Percentiles rank a stretch among this genome's conserved stretches.
Conservation (phyloP, 1,284 basidiomycete species). For the Veloboletus limbatus region DNA sequence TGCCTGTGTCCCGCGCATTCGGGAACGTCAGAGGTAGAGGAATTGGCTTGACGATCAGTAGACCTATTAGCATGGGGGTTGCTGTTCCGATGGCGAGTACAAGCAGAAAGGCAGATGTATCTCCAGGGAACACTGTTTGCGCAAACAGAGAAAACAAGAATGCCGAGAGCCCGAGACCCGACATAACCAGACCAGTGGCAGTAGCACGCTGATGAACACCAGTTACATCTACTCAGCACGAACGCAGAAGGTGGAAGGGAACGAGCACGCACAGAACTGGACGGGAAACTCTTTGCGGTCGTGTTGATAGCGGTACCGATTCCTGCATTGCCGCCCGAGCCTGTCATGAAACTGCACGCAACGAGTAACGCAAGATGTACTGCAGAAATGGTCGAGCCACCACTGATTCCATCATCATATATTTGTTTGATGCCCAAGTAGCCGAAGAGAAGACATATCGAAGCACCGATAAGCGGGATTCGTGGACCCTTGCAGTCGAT, state of each 20-base stretch:
- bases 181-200: constrained; percentile 70
- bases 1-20: background rate
- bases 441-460: constrained; percentile 53
- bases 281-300: constrained; percentile 65
- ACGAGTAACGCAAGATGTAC: constrained; percentile 44
- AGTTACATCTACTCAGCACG: background rate
- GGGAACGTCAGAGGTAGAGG: constrained; percentile 40
- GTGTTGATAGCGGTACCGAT: constrained; percentile 55
- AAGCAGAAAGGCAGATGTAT: constrained; percentile 67
- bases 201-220: constrained; percentile 54
- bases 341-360: constrained; percentile 54
- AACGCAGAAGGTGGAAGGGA: background rate
- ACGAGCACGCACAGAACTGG: constrained; percentile 41
- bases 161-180: constrained; percentile 82
- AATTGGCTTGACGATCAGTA: constrained; percentile 59
- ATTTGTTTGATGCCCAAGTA: constrained; percentile 66
- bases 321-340: constrained; percentile 60
- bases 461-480: constrained; percentile 47
- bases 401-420: constrained; percentile 49
- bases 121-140: constrained; percentile 63
- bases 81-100: constrained; percentile 71
- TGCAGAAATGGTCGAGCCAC: constrained; percentile 16
- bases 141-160: constrained; percentile 75
- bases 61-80: constrained; percentile 65
- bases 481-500: constrained; percentile 64